Evolutionary conservation across 2,329 filamentous ascomycete genomes (phyloP).

Genomic region (Elsinoe batatas): DNA sequence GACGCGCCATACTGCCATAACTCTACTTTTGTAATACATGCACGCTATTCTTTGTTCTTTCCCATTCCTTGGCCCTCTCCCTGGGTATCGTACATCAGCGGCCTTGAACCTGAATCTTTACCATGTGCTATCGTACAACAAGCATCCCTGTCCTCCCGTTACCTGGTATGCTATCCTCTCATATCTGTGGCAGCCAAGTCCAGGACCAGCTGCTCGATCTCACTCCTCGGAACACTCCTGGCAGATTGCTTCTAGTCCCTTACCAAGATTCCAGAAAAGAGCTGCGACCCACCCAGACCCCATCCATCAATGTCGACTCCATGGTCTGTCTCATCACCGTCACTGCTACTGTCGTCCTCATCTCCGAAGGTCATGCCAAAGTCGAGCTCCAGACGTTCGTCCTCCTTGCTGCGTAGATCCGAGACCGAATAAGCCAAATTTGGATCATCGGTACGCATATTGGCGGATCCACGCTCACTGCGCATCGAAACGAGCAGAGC

Average conservation of each 20-base stretch:
- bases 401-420: neutral
- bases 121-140: no score
- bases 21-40: neutral
- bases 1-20: neutral
- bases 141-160: no score
- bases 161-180: no score
- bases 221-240: no score
- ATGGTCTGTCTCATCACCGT: neutral
- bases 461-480: neutral
- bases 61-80: no score
- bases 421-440: neutral
- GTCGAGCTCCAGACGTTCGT: neutral
- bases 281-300: constrained; percentile 32
- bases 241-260: neutral
- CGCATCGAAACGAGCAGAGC: neutral
- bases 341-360: neutral
- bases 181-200: no score
- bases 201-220: no score
- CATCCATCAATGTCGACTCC: constrained; percentile 39
- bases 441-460: neutral
- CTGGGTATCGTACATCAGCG: no score
- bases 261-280: constrained; percentile 27
- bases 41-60: no score
- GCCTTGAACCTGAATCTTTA: no score
- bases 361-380: constrained; percentile 25